Evolutionary conservation across 2,329 filamentous ascomycete genomes (phyloP), one percentile per base, ranked within the genome.

Genomic region (Alternaria ventricosa): DNA sequence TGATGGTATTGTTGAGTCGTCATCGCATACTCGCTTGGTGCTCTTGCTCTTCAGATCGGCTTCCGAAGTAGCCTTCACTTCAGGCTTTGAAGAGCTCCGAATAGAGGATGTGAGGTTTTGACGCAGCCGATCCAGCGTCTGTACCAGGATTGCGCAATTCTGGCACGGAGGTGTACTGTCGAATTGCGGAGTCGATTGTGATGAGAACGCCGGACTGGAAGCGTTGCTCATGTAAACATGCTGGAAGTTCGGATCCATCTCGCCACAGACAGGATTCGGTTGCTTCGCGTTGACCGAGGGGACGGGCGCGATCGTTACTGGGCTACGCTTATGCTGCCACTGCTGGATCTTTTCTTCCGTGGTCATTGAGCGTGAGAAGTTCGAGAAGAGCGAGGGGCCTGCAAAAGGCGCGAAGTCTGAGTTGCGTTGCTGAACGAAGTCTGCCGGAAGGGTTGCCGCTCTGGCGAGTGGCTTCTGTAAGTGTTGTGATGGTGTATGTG

Each of bases 331-430:
- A 51, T 61, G 53, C 15, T 57, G 65, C 73, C 73, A 72, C 36
- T 60, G 50, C 28, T 68, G 63, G 8, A 72, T 64, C 22, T 68
- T 71, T 36, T 72, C 67, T 12, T 75, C 67, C 3, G 70, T 72
- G 8, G 72, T 76, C 63, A 74, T 69, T 5, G 73, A 68, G 18
- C 69, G 66, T 33, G 65, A 68, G 54, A 74, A 74, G 12, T 69
- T 64, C 4, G 69, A 58, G 56, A 67, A 72, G 43, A 73, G 54
- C 5, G 74, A 71, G 11, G 74, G 68, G 9, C 67, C 63, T 11
- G 63, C 28, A 8, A 58, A 71, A 33, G 68, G 66, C 46, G 71
- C 70, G 45, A 74, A 71, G 33, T 74, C 70, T 6, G 58, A 30
- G 20, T 65, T 62, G 33, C 55, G 27, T n/a, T 59, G 43, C 6